phyloP scores from a whole-genome alignment of 177 flowering plant species.

The Vitis hybrid region DNA sequence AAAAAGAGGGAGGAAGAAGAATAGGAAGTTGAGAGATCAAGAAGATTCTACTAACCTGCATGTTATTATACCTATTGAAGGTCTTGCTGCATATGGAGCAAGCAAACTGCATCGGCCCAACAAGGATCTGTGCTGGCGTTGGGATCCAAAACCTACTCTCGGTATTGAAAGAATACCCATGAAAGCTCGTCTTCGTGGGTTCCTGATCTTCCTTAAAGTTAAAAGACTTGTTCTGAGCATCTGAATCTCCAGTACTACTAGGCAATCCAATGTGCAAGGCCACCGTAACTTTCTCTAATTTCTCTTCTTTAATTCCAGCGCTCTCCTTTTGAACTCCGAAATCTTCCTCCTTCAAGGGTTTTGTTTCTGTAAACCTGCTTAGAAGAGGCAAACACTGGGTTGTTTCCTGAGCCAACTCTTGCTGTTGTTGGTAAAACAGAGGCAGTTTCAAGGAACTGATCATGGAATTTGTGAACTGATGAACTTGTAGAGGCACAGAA shows the following conservation, averaged over 20 bases:
- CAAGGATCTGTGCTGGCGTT: conserved; percentile 88
- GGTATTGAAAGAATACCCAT: conserved; percentile 25
- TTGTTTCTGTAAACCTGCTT: conserved; percentile 48
- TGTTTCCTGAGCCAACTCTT: conserved; percentile 15
- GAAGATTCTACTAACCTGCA: conserved; percentile 63
- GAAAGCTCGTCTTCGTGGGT: conserved; percentile 28
- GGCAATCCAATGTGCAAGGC: conserved; percentile 84
- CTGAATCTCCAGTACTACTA: conserved; percentile 22
- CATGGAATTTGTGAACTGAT: conserved; percentile 14
- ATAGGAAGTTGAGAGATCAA: too few species aligned
- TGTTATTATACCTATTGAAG: conserved; percentile 96
- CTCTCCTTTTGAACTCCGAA: conserved; percentile 7
- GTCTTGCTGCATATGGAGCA: conserved; percentile 86
- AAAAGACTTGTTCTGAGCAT: conserved; percentile 12
- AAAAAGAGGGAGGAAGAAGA: too few species aligned
- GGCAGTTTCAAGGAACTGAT: conserved; percentile 27
- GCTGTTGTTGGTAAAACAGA: conserved; percentile 25
- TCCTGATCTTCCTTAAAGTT: conserved; percentile 19
- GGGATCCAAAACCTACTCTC: conserved; percentile 91
- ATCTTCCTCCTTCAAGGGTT: conserved; percentile 35
- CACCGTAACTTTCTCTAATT: conserved; percentile 49
- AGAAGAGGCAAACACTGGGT: conserved; percentile 68
- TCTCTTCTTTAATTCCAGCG: conserved; percentile 36
- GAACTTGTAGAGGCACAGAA: conserved; percentile 18
- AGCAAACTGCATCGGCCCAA: conserved; percentile 87